A percentile compares a stretch with the other conserved stretches of the same genome.
Evolutionary conservation across 495 filamentous ascomycete species (phyloP).

Genomic region (Chaetomium fimeti): DNA sequence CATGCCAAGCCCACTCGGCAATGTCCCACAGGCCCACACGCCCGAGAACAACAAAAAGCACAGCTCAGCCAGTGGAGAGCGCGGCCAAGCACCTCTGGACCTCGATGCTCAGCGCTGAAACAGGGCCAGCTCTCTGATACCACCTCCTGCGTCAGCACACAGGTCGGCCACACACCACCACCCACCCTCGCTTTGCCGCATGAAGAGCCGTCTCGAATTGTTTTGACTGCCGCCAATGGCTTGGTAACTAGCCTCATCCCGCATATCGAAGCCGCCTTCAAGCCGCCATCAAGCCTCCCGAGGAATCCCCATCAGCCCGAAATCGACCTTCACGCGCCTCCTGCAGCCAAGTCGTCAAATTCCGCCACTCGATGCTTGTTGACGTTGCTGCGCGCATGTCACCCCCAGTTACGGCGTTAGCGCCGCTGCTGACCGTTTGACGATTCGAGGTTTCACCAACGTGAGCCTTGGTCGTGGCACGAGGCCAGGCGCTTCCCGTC

Average conservation of each 20-base stretch:
- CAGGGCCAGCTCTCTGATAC: constrained; percentile 5
- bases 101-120: constrained; percentile 11
- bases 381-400: neutral
- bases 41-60: constrained; percentile 8
- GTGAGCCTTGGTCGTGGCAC: constrained; percentile 10
- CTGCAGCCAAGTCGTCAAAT: neutral
- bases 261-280: neutral
- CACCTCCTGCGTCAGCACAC: neutral
- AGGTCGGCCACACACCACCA: neutral
- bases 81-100: constrained; percentile 12
- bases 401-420: neutral
- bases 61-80: constrained; percentile 6
- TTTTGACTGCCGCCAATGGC: constrained; percentile 16
- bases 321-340: neutral
- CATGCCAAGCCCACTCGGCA: neutral
- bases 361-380: constrained; percentile 1
- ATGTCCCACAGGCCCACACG: neutral
- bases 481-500: constrained; percentile 5
- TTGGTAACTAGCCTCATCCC: neutral
- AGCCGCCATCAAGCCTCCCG: too few species aligned
- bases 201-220: constrained; percentile 9
- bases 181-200: constrained; percentile 1
- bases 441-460: constrained; percentile 13
- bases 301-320: neutral
- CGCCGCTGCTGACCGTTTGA: constrained; percentile 12